Conservation (phyloP, 2,329 filamentous ascomycete genomes). For the Tolypocladium ovalisporum region DNA sequence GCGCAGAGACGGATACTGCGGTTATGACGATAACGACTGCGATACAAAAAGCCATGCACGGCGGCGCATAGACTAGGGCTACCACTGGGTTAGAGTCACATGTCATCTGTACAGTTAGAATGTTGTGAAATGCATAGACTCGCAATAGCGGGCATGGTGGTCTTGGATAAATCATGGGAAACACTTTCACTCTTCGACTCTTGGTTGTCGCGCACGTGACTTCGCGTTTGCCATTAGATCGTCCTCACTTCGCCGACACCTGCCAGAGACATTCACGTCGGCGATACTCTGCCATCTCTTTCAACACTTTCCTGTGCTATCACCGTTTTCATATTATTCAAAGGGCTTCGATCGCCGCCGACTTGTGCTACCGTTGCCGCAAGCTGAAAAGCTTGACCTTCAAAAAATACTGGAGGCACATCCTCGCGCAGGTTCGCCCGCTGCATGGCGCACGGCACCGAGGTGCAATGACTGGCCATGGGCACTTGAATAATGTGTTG, state of each 20-base stretch:
- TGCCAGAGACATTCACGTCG: neutral
- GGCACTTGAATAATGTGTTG: neutral
- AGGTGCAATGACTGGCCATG: neutral
- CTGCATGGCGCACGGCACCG: neutral
- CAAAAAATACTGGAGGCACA: neutral
- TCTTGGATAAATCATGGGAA: neutral
- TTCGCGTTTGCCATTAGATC: neutral
- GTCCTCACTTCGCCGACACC: no score
- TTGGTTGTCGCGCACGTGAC: neutral
- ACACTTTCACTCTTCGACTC: neutral
- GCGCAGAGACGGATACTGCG: slow-evolving; percentile 41
- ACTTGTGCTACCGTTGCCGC: neutral
- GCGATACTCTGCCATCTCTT: neutral
- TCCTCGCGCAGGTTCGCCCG: no score
- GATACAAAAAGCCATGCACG: neutral
- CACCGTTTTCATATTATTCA: neutral
- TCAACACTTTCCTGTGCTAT: neutral
- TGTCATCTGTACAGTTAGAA: neutral
- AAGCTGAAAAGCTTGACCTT: neutral
- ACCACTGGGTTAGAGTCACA: neutral
- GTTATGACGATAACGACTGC: slow-evolving; percentile 15
- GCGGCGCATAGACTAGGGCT: neutral
- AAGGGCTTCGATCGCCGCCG: neutral
- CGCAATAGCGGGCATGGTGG: neutral
- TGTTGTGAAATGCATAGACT: neutral